A percentile compares a stretch with the other conserved stretches of the same genome.
phyloP scores from a whole-genome alignment of 2,329 filamentous ascomycete genomes.

The Fusarium papillatum region DNA sequence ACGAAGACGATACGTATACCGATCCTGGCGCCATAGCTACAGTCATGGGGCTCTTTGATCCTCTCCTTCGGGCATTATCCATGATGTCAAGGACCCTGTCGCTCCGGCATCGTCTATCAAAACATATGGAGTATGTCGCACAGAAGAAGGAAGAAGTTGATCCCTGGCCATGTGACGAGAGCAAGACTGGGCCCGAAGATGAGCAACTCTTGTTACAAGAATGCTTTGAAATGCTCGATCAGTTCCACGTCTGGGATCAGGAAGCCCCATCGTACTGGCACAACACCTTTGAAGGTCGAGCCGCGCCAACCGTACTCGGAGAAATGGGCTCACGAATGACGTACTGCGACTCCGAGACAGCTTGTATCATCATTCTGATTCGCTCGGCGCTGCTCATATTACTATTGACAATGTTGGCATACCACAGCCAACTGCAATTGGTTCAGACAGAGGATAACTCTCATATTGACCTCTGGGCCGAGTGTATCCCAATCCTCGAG shows the following conservation, averaged over 20 bases:
- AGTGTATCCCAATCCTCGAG: conserved; percentile 35
- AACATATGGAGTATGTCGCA: conserved; percentile 9
- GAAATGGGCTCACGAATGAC: conserved; percentile 32
- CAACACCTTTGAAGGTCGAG: conserved; percentile 45
- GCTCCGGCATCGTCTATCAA: conserved; percentile 28
- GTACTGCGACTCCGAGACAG: conserved; percentile 48
- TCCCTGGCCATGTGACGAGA: neutral
- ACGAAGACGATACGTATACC: conserved; percentile 47
- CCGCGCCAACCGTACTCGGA: conserved; percentile 44
- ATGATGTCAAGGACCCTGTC: conserved; percentile 47
- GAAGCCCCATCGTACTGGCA: conserved; percentile 49
- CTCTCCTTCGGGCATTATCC: conserved; percentile 46
- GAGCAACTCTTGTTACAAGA: conserved; percentile 24
- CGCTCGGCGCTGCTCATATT: conserved; percentile 49
- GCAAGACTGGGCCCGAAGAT: conserved; percentile 1
- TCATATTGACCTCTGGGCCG: conserved; percentile 27
- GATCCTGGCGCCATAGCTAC: conserved; percentile 48
- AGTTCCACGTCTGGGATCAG: conserved; percentile 46
- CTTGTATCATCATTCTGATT: conserved; percentile 49
- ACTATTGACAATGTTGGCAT: conserved; percentile 45
- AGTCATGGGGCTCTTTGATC: conserved; percentile 46
- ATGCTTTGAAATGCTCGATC: conserved; percentile 47
- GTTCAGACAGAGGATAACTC: neutral
- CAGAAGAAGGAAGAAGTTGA: neutral
- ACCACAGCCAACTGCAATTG: conserved; percentile 33